These are phyloP conservation scores for Cyclotella kingstonii DNA, from an alignment of 108 stramenopile genomes.

Conservation along the genomic window DNA sequence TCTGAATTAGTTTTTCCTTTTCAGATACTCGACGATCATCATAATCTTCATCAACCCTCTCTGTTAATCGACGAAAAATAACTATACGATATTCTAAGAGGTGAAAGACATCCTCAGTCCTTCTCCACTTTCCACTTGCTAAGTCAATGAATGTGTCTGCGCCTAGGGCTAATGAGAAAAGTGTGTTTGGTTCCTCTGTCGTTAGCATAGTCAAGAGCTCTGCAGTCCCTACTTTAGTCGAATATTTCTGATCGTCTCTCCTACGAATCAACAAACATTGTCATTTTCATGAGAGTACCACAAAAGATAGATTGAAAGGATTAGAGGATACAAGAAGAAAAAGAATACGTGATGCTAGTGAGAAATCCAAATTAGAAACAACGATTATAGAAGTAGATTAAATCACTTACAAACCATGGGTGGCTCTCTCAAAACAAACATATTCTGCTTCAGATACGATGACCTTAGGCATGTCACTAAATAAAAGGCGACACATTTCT, in stretches of 20 bases:
- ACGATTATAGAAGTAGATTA: background rate
- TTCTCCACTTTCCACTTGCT: conserved; percentile 74
- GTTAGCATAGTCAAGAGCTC: conserved; percentile 72
- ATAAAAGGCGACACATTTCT: conserved; percentile 70
- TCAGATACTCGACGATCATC: conserved; percentile 11
- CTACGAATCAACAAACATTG: background rate
- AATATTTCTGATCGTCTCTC: conserved; percentile 12
- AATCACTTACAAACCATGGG: conserved; percentile 38
- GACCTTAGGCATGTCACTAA: conserved; percentile 53
- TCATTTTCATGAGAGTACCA: background rate
- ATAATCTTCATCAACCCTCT: background rate
- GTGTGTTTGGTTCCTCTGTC: conserved; percentile 43
- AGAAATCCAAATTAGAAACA: background rate
- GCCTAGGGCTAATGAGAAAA: conserved; percentile 71
- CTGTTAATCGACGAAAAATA: conserved; percentile 54
- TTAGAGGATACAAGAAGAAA: background rate
- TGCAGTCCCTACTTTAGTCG: conserved; percentile 68
- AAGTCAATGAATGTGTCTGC: conserved; percentile 83
- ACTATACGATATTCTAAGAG: conserved; percentile 67
- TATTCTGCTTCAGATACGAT: conserved; percentile 69
- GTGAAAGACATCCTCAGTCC: conserved; percentile 58
- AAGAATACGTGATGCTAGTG: background rate
- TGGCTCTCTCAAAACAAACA: conserved; percentile 49
- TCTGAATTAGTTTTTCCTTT: conserved; percentile 6
- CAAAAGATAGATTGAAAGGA: background rate